Conservation (phyloP, 495 filamentous ascomycete species). For the Aspergillus cavernicola region DNA sequence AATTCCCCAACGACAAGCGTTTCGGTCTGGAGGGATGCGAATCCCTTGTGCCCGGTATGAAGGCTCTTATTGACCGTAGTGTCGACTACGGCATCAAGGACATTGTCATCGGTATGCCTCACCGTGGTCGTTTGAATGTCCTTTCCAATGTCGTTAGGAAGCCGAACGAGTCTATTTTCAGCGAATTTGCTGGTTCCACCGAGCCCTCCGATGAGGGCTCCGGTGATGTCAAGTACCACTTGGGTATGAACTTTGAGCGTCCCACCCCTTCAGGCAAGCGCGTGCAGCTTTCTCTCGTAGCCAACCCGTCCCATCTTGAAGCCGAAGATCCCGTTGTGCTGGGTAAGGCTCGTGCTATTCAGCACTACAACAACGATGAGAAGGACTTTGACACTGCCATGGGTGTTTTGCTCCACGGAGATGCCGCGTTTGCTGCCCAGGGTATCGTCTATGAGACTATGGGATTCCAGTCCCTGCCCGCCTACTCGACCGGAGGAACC, state of each 20-base stretch:
- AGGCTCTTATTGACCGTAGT: conserved; percentile 95
- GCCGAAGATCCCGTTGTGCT: conserved; percentile 97
- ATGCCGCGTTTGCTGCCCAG: conserved; percentile 94
- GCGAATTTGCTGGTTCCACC: conserved; percentile 87
- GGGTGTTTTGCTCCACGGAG: conserved; percentile 93
- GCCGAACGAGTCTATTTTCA: conserved; percentile 99
- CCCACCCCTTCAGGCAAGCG: conserved; percentile 98
- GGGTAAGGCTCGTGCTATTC: conserved; percentile 94
- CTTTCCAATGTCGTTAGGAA: conserved; percentile 98
- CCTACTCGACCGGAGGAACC: conserved; percentile 95
- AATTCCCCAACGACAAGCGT: conserved; percentile 99
- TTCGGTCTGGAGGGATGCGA: conserved; percentile 98
- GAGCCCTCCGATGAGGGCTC: conserved; percentile 94
- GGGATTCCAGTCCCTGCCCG: conserved; percentile 91
- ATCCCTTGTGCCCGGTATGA: conserved; percentile 96
- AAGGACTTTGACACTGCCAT: conserved; percentile 81
- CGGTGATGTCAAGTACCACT: conserved; percentile 97
- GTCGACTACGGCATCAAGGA: conserved; percentile 98
- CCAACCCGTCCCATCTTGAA: conserved; percentile 97
- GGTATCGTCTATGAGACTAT: conserved; percentile 98
- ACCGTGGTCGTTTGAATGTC: conserved; percentile 96
- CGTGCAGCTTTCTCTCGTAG: conserved; percentile 94
- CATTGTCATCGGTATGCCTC: conserved; percentile 98
- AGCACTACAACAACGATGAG: conserved; percentile 99
- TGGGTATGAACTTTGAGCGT: conserved; percentile 99